phyloP scores from a whole-genome alignment of 2,329 filamentous ascomycete species.

The Sarocladium kiliense region DNA sequence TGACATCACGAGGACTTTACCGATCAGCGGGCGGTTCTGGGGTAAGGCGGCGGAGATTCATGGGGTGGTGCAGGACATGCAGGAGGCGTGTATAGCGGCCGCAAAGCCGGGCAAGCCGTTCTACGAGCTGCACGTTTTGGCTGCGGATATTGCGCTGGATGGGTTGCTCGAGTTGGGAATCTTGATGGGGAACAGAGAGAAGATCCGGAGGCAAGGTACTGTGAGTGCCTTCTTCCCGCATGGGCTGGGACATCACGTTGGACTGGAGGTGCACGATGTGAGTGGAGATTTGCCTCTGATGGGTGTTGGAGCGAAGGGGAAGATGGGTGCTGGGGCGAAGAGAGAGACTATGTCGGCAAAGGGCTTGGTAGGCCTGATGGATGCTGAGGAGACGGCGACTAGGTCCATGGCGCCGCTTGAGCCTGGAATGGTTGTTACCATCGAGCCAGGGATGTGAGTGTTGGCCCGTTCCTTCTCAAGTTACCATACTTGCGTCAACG shows the following conservation, averaged over 20 bases:
- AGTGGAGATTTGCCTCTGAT: slow-evolving; percentile 33
- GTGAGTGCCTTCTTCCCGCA: slow-evolving; percentile 62
- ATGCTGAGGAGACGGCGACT: slow-evolving; percentile 16
- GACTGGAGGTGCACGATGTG: slow-evolving; percentile 61
- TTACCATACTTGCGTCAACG: no score
- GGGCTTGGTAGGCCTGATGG: slow-evolving; percentile 24
- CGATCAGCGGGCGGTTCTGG: slow-evolving; percentile 68
- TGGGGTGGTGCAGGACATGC: slow-evolving; percentile 74
- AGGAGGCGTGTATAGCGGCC: slow-evolving; percentile 64
- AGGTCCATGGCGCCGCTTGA: neutral
- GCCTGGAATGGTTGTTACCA: slow-evolving; percentile 66
- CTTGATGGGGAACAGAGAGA: slow-evolving; percentile 56
- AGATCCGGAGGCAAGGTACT: slow-evolving; percentile 43
- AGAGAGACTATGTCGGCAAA: slow-evolving; percentile 34
- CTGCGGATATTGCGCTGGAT: slow-evolving; percentile 65
- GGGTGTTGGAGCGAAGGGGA: slow-evolving; percentile 15
- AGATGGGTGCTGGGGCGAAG: slow-evolving; percentile 30
- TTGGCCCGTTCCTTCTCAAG: neutral
- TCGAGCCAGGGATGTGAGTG: slow-evolving; percentile 67
- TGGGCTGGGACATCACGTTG: slow-evolving; percentile 60
- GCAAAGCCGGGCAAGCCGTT: slow-evolving; percentile 66
- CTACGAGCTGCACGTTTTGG: slow-evolving; percentile 66
- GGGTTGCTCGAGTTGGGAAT: slow-evolving; percentile 70
- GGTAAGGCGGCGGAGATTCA: slow-evolving; percentile 61
- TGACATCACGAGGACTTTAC: slow-evolving; percentile 86